These are phyloP conservation scores for Fraxinus angustifolia DNA, from an alignment of 305 asterid genomes.

Conservation along the genomic window DNA sequence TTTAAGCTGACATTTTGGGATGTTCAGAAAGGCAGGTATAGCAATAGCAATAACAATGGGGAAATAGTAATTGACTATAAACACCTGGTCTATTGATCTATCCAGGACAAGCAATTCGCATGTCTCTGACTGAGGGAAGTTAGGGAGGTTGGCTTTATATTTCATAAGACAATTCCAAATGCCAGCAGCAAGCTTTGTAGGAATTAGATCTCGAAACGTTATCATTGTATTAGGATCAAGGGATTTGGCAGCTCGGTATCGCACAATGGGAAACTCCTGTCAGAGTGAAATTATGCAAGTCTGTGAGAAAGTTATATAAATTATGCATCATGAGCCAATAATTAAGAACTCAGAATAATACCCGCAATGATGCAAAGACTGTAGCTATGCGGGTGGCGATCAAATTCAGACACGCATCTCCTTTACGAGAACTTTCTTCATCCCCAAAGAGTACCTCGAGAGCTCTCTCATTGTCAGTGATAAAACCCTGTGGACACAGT, in stretches of 20 bases:
- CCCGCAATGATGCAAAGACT: constrained; percentile 90
- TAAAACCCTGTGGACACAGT: constrained; percentile 59
- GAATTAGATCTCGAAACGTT: constrained; percentile 90
- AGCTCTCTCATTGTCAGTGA: constrained; percentile 90
- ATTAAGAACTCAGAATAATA: constrained; percentile 28
- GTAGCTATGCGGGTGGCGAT: constrained; percentile 96
- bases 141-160: constrained; percentile 73
- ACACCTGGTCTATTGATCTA: constrained; percentile 96
- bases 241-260: constrained; percentile 91
- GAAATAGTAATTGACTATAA: not conserved
- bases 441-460: constrained; percentile 95
- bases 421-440: constrained; percentile 78
- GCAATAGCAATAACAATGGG: constrained; percentile 1
- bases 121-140: constrained; percentile 91
- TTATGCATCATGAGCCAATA: not conserved
- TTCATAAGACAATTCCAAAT: constrained; percentile 90
- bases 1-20: not conserved
- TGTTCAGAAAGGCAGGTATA: not conserved
- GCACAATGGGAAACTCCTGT: constrained; percentile 96
- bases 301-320: constrained; percentile 7
- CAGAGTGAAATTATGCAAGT: constrained; percentile 26
- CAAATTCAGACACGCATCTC: constrained; percentile 72
- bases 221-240: constrained; percentile 93
- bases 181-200: constrained; percentile 96
- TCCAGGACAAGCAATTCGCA: constrained; percentile 95